Evolutionary conservation across 192 early-diverging fungal genomes (phyloP), one percentile per base, ranked within the genome.

Genomic region (Backusella westeae): DNA sequence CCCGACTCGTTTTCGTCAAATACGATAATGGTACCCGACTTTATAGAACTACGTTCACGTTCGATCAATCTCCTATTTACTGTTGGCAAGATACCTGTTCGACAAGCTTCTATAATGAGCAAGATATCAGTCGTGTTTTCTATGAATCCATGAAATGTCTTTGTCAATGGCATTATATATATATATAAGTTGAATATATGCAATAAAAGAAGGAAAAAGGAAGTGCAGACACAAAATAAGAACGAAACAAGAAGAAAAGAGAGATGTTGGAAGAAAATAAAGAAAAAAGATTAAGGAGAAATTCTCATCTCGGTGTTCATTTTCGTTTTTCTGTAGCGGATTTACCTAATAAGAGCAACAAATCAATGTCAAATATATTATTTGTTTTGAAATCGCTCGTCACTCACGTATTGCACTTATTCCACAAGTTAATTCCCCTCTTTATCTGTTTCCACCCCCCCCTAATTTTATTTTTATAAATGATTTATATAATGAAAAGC

Each of bases 101-200:
- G 35, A 68, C 79, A 80, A 29, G 79, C 79, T 76, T 80, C 79
- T 72, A 80, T 76, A 41, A 80, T 46, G 21, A 80, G 59, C 26
- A 80, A 63, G 4, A 75, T 76, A 36, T 80, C 79, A 19, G 70
- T 75, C 8, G 74, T 59, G 6, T 75, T 80, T 32, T 80, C 79
- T 29, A 80, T 75, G 49, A 73, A 80, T 14, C 79, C 79, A 42
- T 80, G 71, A 56, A 80, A 80, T 12, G 79, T 80, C 21, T 71
- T 70, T 34, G 71, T 72, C 23, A 79, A 79, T 32, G 72, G 38
- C 73, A 78, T 78, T 67, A 69, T 38, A 10, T 69, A 36, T 42
- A 14, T 69, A 32, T 69, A 70, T 12, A 70, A 72, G 5, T 74
- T 63, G 12, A 29, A 8, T 26, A 3, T 63, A 29, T 23, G 23